phyloP scores from a whole-genome alignment of 2,329 filamentous ascomycete species.

The Ascochyta viciae-villosae region DNA sequence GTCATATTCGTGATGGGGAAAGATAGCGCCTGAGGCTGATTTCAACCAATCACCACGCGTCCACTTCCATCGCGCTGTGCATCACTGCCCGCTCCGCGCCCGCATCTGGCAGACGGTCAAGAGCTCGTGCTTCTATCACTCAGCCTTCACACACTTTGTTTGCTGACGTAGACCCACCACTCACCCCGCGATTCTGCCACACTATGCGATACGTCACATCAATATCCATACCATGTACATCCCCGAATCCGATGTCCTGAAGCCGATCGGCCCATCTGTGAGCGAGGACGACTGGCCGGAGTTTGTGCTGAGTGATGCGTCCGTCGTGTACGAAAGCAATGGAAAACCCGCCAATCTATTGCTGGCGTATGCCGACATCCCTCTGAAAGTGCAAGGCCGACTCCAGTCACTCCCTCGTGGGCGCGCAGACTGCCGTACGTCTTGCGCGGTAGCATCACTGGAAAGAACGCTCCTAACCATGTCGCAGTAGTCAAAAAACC shows the following conservation, averaged over 20 bases:
- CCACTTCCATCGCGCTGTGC: neutral
- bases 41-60: slow-evolving; percentile 10
- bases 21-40: neutral
- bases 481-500: slow-evolving; percentile 43
- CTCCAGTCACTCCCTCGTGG: slow-evolving; percentile 52
- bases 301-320: slow-evolving; percentile 67
- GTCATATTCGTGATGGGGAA: slow-evolving; percentile 2
- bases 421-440: slow-evolving; percentile 42
- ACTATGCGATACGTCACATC: slow-evolving; percentile 8
- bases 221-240: slow-evolving; percentile 31
- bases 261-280: slow-evolving; percentile 50
- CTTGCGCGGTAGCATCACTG: neutral
- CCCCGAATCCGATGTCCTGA: slow-evolving; percentile 49
- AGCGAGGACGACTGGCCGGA: slow-evolving; percentile 64
- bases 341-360: slow-evolving; percentile 64
- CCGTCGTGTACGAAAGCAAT: slow-evolving; percentile 65
- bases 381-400: slow-evolving; percentile 67
- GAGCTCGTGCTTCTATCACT: neutral
- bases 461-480: slow-evolving; percentile 13
- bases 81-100: slow-evolving; percentile 6
- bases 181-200: neutral
- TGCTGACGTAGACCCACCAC: neutral
- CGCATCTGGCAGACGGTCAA: neutral
- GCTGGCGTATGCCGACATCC: slow-evolving; percentile 64
- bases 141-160: neutral